Base-by-base conservation (phyloP, 176 grass and related monocot genomes). In the Alopecurus myosuroides region DNA sequence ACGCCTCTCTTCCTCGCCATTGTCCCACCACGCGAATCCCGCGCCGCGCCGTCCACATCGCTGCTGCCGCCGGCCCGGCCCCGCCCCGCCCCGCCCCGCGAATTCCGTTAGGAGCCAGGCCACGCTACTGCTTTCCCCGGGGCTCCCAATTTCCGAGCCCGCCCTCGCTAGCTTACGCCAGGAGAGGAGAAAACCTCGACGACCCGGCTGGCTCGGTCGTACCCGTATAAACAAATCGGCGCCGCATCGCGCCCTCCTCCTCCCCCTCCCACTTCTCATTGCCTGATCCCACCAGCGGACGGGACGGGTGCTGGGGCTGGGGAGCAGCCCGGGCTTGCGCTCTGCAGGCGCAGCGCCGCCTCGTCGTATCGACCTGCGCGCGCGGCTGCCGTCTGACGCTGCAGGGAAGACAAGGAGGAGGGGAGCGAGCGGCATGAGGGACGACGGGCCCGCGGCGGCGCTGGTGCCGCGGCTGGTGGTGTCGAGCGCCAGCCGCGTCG, bases 381-480 rank as follows among this genome's bases (percentile, higher is more conserved):
- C 13, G 49, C 18, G 15, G 77, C 56, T 23, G 45, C 70, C 20
- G 29, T 3, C 52, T 11, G 85, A 74, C 60, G 74, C 58, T 48
- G 81, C 74, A 63, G 53, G 40, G 81, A 4, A 6, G 51, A 4
- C 18, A 22, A 6, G 6, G 2, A 12, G 14, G 2, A 22, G 15
- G 31, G 22, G 15, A 14, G 22, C 4, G 4, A 36, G 51, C 30
- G 13, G 25, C 51, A 94, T 94, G 89, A 89, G 56, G 85, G 89
- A 85, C 40, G 79, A 80, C 28, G 63, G 78, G 20, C 41, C 45
- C 18, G 70, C 61, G 14, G 36, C 49, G 22, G 46, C 42, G 67
- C 30, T 67, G 79, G 78, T 89, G 86, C 96, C 96, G 23, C 74
- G 76, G 37, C 88, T 98, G 72, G 29, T 77, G 14, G 76, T 92